Evolutionary conservation across 164 flowering plant species (phyloP).

Genomic region (Umbilicus rupestris): DNA sequence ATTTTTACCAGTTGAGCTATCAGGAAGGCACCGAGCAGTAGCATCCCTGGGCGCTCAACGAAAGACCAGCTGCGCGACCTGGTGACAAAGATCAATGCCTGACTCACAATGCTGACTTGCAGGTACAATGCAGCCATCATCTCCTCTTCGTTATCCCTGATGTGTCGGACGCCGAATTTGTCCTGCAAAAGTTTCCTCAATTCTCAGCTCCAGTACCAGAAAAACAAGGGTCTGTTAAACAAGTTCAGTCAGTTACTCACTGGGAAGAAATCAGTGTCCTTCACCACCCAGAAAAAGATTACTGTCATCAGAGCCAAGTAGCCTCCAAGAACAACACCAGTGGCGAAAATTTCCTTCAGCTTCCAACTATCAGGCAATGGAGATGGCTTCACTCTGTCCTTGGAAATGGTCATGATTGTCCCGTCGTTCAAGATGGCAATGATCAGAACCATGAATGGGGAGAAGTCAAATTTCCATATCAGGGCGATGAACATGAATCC

Average conservation of each 20-base stretch:
- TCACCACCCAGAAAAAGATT: slow-evolving; percentile 5
- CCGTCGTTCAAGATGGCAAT: slow-evolving; percentile 7
- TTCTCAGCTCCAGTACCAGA: not conserved
- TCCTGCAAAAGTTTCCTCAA: not conserved
- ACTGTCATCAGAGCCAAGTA: slow-evolving; percentile 6
- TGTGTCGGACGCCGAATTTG: slow-evolving; percentile 9
- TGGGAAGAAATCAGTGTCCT: not conserved
- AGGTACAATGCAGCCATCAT: slow-evolving; percentile 4
- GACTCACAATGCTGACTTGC: slow-evolving; percentile 10
- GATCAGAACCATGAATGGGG: slow-evolving; percentile 2
- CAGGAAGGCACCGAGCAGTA: slow-evolving; percentile 6
- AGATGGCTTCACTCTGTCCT: slow-evolving; percentile 6
- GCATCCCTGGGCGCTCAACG: slow-evolving; percentile 7
- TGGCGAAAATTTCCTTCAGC: slow-evolving; percentile 2
- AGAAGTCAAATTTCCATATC: slow-evolving; percentile 6
- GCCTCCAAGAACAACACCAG: slow-evolving; percentile 1
- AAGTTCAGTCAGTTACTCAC: not conserved
- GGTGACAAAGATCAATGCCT: slow-evolving; percentile 11
- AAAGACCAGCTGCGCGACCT: slow-evolving; percentile 10
- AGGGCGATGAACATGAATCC: slow-evolving; percentile 3
- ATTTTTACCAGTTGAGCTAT: slow-evolving; percentile 8
- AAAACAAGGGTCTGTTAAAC: not conserved
- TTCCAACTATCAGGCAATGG: slow-evolving; percentile 7
- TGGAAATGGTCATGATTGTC: slow-evolving; percentile 1
- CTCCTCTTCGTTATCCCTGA: not conserved